These are phyloP conservation scores for Stachybotrys echinatus DNA, from an alignment of 2,329 filamentous ascomycete species.

Conservation along the genomic window DNA sequence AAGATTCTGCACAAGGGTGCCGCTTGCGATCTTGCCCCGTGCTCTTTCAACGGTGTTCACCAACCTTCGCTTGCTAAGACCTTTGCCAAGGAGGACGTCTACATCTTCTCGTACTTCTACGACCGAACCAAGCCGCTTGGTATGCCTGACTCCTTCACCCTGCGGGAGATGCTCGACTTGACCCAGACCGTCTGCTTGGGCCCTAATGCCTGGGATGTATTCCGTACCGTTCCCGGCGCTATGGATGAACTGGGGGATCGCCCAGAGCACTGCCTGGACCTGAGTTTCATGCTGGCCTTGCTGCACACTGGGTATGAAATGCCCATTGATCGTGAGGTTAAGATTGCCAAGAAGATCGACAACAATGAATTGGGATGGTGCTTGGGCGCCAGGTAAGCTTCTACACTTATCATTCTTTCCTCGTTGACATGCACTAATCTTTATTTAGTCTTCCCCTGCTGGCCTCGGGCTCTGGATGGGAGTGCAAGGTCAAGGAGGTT, in stretches of 20 bases:
- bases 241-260: constrained; percentile 73
- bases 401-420: not conserved
- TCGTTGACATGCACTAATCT: constrained; percentile 9
- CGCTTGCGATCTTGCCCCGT: constrained; percentile 78
- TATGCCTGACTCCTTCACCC: constrained; percentile 96
- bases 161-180: constrained; percentile 83
- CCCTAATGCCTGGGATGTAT: constrained; percentile 72
- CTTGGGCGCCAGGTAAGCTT: constrained; percentile 80
- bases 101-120: constrained; percentile 97
- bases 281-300: constrained; percentile 93
- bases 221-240: constrained; percentile 70
- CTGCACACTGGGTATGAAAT: constrained; percentile 97
- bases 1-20: constrained; percentile 85
- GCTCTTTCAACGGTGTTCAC: constrained; percentile 96
- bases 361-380: constrained; percentile 97
- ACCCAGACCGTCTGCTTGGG: constrained; percentile 81
- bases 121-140: constrained; percentile 90
- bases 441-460: constrained; percentile 70
- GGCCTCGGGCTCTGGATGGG: constrained; percentile 78
- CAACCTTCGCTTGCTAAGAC: constrained; percentile 91
- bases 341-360: constrained; percentile 98
- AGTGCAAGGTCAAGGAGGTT: constrained; percentile 78
- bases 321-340: constrained; percentile 92
- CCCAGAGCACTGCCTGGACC: constrained; percentile 87
- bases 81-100: constrained; percentile 85